Evolutionary conservation across 202 grass and related monocot genomes (phyloP).

Genomic region (Setaria italica): DNA sequence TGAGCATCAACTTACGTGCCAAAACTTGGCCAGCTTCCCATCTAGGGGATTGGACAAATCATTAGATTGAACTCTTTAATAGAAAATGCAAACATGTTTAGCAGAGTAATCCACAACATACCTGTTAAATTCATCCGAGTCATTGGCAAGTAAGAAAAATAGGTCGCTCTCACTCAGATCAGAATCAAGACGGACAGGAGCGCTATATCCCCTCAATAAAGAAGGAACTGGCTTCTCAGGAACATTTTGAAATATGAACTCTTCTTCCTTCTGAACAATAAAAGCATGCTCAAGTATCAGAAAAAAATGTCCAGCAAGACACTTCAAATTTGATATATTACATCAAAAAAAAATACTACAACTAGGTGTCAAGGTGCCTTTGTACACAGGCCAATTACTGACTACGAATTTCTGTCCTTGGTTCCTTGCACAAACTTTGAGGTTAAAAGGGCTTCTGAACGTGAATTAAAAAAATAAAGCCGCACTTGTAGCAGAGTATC

Average conservation of each 20-base stretch:
- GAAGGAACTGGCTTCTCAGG: conserved; percentile 87
- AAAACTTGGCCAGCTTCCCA: conserved; percentile 99
- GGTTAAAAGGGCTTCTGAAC: not conserved
- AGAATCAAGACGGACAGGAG: conserved; percentile 93
- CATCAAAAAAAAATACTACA: conserved; percentile 13
- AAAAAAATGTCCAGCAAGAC: conserved; percentile 12
- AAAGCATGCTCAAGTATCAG: conserved; percentile 43
- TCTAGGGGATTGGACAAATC: conserved; percentile 54
- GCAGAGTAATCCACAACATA: conserved; percentile 25
- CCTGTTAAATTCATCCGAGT: conserved; percentile 99
- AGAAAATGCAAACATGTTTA: conserved; percentile 26
- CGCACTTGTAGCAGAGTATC: not conserved
- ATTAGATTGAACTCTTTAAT: conserved; percentile 27
- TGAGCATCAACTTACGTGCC: conserved; percentile 94
- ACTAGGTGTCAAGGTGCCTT: not conserved
- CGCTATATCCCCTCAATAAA: conserved; percentile 88
- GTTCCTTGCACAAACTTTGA: not conserved
- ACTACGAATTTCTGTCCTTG: not conserved
- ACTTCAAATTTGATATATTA: not conserved
- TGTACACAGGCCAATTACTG: not conserved
- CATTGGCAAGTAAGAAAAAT: conserved; percentile 97
- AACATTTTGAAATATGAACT: conserved; percentile 81
- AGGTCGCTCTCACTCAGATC: conserved; percentile 84
- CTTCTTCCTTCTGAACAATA: conserved; percentile 87
- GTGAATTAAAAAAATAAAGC: not conserved